Evolutionary conservation across 192 early-diverging fungal genomes (phyloP), one percentile per base, ranked within the genome.

Genomic region (Podila minutissima): DNA sequence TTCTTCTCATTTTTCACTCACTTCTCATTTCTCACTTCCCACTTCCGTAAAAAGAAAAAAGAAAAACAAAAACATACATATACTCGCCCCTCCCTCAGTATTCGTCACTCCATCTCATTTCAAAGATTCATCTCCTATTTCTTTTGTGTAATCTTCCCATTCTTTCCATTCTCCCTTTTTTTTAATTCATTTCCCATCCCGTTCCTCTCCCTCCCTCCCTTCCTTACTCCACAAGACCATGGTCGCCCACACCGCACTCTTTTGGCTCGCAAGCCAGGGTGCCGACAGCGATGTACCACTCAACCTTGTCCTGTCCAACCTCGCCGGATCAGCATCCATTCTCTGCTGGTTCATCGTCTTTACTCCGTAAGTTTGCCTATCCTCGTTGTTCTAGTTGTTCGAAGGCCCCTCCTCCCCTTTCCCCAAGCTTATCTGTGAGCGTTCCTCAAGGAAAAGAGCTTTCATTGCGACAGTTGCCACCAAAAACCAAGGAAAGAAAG

Each of bases 331-430:
- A 64, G 48, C 93, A 17, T 94, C 92, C 38, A 89, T 94, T 31
- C 74, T 65, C 8, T 92, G 93, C 75, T 96, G 94, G 94, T 79
- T 96, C 38, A 87, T 94, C 9, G 94, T 96, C 63, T 94, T 93
- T 86, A 88, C 91, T 53, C 95, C 95, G 90, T 91, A 86, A 85
- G 83, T 88, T 19, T 61, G 35, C 22, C 20, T 61, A 29, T n/a
- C 31, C 35, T 15, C 13, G 20, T 57, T 24, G 22, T n/a, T 17
- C 24, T 55, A 22, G 8, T 11, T 53, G 17, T 8, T 22, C 22
- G 20, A 53, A 53, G n/a, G 17, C 5, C 51, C 5, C 10, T 29
- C 58, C 15, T 57, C 31, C 38, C 31, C 32, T n/a, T 66, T 12
- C 31, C 31, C 41, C 41, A 46, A 4, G 41, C 41, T 46, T 46